Base-by-base conservation (phyloP, 768 basidiomycete species). In the Hydnum rufescens region DNA sequence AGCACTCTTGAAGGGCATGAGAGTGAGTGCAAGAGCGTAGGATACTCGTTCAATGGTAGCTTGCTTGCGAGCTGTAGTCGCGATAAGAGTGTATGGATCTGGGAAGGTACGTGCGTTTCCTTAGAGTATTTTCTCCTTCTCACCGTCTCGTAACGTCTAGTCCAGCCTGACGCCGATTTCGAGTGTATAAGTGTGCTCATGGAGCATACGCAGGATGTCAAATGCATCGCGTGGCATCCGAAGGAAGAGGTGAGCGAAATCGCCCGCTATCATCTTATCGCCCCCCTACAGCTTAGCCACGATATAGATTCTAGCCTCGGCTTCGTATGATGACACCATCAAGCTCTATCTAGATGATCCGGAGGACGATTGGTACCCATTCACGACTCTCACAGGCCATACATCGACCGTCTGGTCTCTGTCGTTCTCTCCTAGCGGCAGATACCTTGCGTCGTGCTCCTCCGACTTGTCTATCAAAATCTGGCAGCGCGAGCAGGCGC, bases 71-170 rank as follows among this genome's bases (percentile, higher is more conserved):
- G 82, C 56, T 96, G 92, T 62, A 84, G 85, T 58, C 71, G 95
- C 54, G 95, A 97, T 67, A 99, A 97, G 69, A 87, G 88, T 3
- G 90, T 97, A 0, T 97, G 95, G 95, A 75, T 99, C 32, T 99
- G 95, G 93, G 93, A 96, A 73, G 88, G 92, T 82, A 61, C 60
- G 68, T 60, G 49, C 32, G 18, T 30, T 16, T 13, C 8, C 8
- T 28, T 13, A 13, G 13, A 47, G 13, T 28, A 13, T 16, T 13
- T 8, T 13, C 8, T 16, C 44, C 26, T 13, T 28, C 16, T 46
- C 19, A 39, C 16, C 16, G 13, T 49, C 18, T 46, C 5, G 4
- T 6, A 23, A 25, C 31, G 18, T 23, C 19, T 60, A 92, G 92
- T 84, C 1, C 81, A 84, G 53, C 88, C 89, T 5, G 89, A 96